Percentiles rank a stretch among this genome's conserved stretches.
phyloP scores from a whole-genome alignment of 2,329 filamentous ascomycete genomes.

The Diaporthe citriasiana region DNA sequence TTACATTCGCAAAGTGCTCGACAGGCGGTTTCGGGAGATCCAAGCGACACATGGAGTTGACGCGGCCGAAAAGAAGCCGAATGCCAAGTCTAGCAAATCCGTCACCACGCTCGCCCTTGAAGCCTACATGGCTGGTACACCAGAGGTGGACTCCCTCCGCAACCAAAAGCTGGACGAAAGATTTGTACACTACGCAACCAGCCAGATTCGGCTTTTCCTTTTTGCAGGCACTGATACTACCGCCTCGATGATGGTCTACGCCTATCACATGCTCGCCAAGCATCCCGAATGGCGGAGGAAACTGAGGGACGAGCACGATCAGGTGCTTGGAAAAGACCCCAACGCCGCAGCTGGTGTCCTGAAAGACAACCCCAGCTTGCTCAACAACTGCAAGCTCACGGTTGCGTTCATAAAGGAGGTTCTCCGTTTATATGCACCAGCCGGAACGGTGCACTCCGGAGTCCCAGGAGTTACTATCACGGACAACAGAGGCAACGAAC shows the following conservation, averaged over 20 bases:
- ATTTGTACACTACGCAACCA: slow-evolving; percentile 10
- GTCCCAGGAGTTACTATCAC: neutral
- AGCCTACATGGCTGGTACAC: neutral
- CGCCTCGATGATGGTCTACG: slow-evolving; percentile 10
- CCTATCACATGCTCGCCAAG: slow-evolving; percentile 30
- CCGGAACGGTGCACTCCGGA: slow-evolving; percentile 11
- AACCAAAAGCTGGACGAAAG: neutral
- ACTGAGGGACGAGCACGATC: slow-evolving; percentile 4
- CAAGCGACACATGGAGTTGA: slow-evolving; percentile 3
- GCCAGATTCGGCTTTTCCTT: slow-evolving; percentile 25
- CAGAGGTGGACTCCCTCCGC: neutral
- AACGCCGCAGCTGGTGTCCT: neutral
- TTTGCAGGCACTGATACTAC: slow-evolving; percentile 26
- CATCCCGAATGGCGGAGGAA: slow-evolving; percentile 15
- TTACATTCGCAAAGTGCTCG: neutral
- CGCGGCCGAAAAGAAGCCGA: neutral
- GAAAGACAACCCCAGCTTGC: neutral
- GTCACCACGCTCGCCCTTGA: slow-evolving; percentile 26
- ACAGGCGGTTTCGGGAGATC: slow-evolving; percentile 7
- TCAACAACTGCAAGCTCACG: slow-evolving; percentile 26
- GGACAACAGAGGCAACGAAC: slow-evolving; percentile 14
- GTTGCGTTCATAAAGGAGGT: slow-evolving; percentile 26
- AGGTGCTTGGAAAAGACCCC: slow-evolving; percentile 12
- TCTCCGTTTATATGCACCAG: slow-evolving; percentile 5
- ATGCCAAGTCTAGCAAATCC: neutral